A percentile compares a stretch with the other conserved stretches of the same genome.
Evolutionary conservation across 306 rosid species (phyloP).

Genomic region (Glycine latifolia): DNA sequence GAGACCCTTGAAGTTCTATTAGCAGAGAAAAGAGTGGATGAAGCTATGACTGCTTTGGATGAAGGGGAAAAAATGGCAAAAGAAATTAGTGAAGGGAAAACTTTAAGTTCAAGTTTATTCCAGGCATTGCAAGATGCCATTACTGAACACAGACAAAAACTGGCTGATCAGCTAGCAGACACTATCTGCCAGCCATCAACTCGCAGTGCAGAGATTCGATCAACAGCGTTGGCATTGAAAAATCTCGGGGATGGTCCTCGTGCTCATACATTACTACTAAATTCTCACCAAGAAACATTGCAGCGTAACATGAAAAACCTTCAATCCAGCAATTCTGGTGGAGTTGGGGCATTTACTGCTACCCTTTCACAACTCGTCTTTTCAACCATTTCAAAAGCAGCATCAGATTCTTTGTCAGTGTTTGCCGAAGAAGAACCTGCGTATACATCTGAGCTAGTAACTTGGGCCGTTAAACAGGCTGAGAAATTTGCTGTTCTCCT

Average conservation of each 20-base stretch:
- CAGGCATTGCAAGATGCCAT: conserved; percentile 59
- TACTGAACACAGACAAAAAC: conserved; percentile 62
- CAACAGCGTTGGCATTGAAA: conserved; percentile 67
- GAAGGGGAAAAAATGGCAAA: conserved; percentile 63
- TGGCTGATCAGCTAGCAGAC: conserved; percentile 84
- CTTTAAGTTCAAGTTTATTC: conserved; percentile 54
- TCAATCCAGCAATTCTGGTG: conserved; percentile 52
- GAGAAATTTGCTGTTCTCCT: conserved; percentile 59
- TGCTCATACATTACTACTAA: conserved; percentile 75
- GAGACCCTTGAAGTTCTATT: conserved; percentile 81
- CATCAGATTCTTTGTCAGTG: conserved; percentile 69
- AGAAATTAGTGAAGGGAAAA: conserved; percentile 52
- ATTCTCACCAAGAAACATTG: conserved; percentile 66
- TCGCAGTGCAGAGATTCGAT: conserved; percentile 67
- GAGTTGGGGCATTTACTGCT: conserved; percentile 61
- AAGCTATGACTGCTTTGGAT: conserved; percentile 71
- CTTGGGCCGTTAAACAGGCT: conserved; percentile 86
- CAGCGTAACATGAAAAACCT: conserved; percentile 54
- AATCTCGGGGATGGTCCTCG: conserved; percentile 89
- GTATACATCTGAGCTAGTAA: conserved; percentile 88
- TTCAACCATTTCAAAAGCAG: conserved; percentile 78
- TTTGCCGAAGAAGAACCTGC: conserved; percentile 84
- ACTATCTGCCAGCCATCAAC: conserved; percentile 72
- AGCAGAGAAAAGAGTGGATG: conserved; percentile 85
- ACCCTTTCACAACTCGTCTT: conserved; percentile 74